Conservation (phyloP, 2,329 filamentous ascomycete species). For the Neofusicoccum kwambonambiense region DNA sequence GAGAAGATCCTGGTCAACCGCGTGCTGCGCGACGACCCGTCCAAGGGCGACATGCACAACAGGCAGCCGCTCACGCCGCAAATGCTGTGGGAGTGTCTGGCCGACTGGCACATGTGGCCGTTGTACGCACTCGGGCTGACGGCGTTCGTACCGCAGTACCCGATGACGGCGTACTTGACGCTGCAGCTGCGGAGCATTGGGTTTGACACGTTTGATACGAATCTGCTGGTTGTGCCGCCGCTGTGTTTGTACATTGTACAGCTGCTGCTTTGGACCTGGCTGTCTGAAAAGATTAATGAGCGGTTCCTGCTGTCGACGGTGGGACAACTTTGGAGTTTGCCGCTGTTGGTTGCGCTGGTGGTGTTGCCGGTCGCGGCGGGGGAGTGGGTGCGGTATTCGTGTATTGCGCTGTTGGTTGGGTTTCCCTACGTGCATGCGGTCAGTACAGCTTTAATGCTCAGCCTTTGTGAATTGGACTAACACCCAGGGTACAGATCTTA, state of each 20-base stretch:
- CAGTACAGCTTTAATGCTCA: background rate
- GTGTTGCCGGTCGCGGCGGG: constrained; percentile 33
- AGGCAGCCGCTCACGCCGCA: constrained; percentile 50
- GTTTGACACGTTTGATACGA: constrained; percentile 44
- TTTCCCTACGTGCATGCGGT: constrained; percentile 50
- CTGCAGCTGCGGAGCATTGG: constrained; percentile 40
- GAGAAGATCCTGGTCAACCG: constrained; percentile 69
- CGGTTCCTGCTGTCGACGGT: constrained; percentile 50
- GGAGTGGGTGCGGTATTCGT: constrained; percentile 39
- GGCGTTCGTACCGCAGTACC: constrained; percentile 35
- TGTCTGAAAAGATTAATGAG: constrained; percentile 51
- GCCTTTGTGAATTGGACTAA: too few species aligned
- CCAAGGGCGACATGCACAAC: constrained; percentile 58
- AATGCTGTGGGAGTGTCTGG: constrained; percentile 51
- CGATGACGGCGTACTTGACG: constrained; percentile 40
- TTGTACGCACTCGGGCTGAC: constrained; percentile 52
- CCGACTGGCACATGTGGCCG: constrained; percentile 57
- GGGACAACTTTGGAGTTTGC: constrained; percentile 43
- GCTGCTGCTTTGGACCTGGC: constrained; percentile 49
- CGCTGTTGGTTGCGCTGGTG: constrained; percentile 39
- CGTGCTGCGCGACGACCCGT: constrained; percentile 55
- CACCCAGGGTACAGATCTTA: constrained; percentile 39
- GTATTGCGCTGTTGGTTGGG: constrained; percentile 39
- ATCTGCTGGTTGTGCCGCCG: constrained; percentile 43
- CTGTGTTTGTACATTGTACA: constrained; percentile 51